Percentiles rank a stretch among this genome's conserved stretches.
Conservation (phyloP, 1,284 basidiomycete species). For the Microbotryum scabiosae region DNA sequence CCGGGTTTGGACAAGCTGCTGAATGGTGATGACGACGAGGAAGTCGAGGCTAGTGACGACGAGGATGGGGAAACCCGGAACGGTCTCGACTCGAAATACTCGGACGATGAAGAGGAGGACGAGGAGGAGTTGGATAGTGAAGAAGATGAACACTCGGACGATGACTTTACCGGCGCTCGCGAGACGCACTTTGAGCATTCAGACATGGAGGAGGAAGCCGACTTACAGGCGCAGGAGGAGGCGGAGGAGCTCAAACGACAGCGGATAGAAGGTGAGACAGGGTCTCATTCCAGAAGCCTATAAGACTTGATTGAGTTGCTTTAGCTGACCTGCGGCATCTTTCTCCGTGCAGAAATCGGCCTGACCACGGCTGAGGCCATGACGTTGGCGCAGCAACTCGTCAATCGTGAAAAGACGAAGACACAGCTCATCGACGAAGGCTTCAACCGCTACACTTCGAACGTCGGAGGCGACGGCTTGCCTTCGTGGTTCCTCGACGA, state of each 20-base stretch:
- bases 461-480: slow-evolving; percentile 78
- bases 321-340: slow-evolving; percentile 2
- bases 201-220: slow-evolving; percentile 64
- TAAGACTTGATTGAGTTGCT: neutral
- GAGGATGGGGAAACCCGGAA: slow-evolving; percentile 34
- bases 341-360: slow-evolving; percentile 57
- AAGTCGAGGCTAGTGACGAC: slow-evolving; percentile 42
- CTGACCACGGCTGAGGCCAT: slow-evolving; percentile 85
- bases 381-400: slow-evolving; percentile 81
- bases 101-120: slow-evolving; percentile 32
- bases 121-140: slow-evolving; percentile 2
- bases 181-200: slow-evolving; percentile 54
- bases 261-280: slow-evolving; percentile 58
- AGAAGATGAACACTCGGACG: slow-evolving; percentile 44
- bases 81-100: slow-evolving; percentile 32
- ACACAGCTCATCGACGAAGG: slow-evolving; percentile 88
- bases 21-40: slow-evolving; percentile 38
- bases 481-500: slow-evolving; percentile 98
- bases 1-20: slow-evolving; percentile 49
- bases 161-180: slow-evolving; percentile 67
- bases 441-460: slow-evolving; percentile 68
- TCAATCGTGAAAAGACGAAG: slow-evolving; percentile 84
- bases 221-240: slow-evolving; percentile 50
- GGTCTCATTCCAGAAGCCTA: neutral
- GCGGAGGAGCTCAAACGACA: slow-evolving; percentile 49